Evolutionary conservation across 23 red algal genomes (phyloP), one percentile per base, ranked within the genome.

Genomic region (Cyanidium caldarium): DNA sequence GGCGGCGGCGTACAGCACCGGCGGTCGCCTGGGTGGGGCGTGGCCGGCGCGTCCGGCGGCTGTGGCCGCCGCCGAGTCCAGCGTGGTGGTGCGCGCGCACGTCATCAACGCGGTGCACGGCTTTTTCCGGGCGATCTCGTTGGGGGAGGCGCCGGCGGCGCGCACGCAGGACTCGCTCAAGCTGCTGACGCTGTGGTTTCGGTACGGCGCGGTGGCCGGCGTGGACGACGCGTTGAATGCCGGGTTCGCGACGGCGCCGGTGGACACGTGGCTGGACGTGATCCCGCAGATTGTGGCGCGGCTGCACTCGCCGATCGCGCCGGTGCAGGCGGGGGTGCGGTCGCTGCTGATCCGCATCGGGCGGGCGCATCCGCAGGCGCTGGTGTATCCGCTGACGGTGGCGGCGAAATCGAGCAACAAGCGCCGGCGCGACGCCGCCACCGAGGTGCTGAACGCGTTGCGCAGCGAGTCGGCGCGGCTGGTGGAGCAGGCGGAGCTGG

Each of bases 201-300:
- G 82, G 26, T 98, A 88, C 38, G 92, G 92, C 40, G 84, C 78
- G 3, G 45, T 81, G 28, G 46, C 75, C 1, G 66, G 66, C 44
- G 65, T 86, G 5, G 70, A 85, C 45, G 66, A 46, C 3, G 65
- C 74, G 30, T 73, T 98, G 39, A 68, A 80, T 34, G 38, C 73
- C 17, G 77, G 84, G 37, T 89, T 98, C 45, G 57, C 72, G 37
- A 42, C 33, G 3, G 81, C 92, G 25, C 78, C 88, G 41, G 76
- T 79, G 33, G 82, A 83, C 19, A 75, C 69, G 61, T 98, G 92
- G 92, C 81, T 98, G 17, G 92, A 85, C 39, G 92, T 98, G 33
- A 84, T 98, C 37, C 92, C 92, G 25, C 92, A 98, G 77, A 88
- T 98, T 42, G 85, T 98, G 51, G 92, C 92, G 38, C 85, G 92